Conservation (phyloP, 441 rosid genomes). For the Populus hybrid region DNA sequence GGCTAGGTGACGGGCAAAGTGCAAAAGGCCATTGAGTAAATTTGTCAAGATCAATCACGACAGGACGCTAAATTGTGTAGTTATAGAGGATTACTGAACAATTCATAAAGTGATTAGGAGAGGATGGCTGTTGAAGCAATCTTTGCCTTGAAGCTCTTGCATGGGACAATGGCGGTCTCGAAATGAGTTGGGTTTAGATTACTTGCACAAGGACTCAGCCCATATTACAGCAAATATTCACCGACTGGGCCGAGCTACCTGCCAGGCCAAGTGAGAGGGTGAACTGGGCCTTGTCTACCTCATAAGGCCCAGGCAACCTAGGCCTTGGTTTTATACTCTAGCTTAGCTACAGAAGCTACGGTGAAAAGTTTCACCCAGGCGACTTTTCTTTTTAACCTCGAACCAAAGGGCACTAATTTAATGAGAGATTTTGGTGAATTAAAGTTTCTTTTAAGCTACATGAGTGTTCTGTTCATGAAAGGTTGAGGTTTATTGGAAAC, state of each 20-base stretch:
- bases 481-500: not conserved
- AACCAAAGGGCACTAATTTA: not conserved
- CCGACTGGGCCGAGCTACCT: not conserved
- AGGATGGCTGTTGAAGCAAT: not conserved
- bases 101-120: no score
- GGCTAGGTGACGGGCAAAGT: no score
- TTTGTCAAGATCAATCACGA: not conserved
- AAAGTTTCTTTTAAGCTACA: no score
- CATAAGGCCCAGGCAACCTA: not conserved
- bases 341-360: not conserved
- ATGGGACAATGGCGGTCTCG: not conserved
- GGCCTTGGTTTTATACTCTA: not conserved
- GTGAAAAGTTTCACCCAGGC: not conserved
- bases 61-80: not conserved
- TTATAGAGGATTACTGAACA: no score
- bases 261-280: not conserved
- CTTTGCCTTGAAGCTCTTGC: not conserved
- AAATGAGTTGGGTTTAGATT: no score
- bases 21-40: not conserved
- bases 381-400: no score
- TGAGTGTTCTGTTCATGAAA: not conserved
- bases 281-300: not conserved
- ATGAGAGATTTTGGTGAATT: not conserved
- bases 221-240: not conserved
- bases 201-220: not conserved